Evolutionary conservation across 2,329 filamentous ascomycete species (phyloP).

Genomic region (Dissoconium aciculare): DNA sequence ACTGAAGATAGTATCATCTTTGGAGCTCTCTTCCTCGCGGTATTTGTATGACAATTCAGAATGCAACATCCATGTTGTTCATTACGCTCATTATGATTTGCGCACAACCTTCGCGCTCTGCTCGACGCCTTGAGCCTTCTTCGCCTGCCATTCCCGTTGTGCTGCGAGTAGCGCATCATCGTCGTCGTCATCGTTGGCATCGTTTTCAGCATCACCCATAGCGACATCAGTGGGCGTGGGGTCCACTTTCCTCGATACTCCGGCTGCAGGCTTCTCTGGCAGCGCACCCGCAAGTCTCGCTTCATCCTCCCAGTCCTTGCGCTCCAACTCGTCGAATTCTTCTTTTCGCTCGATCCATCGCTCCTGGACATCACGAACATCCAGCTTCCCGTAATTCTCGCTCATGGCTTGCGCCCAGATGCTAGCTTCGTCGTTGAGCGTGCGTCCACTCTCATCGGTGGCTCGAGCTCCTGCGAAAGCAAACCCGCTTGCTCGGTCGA

Average conservation of each 20-base stretch:
- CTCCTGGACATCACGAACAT: slow-evolving; percentile 83
- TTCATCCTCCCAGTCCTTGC: slow-evolving; percentile 60
- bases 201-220: slow-evolving; percentile 8
- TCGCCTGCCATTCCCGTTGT: slow-evolving; percentile 18
- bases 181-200: slow-evolving; percentile 7
- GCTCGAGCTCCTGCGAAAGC: slow-evolving; percentile 82
- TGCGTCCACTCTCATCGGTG: slow-evolving; percentile 52
- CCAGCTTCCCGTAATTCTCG: slow-evolving; percentile 51
- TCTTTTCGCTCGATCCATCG: slow-evolving; percentile 87
- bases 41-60: too few species aligned
- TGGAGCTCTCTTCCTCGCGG: too few species aligned
- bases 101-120: slow-evolving; percentile 12
- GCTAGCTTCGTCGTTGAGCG: slow-evolving; percentile 32
- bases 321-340: slow-evolving; percentile 69
- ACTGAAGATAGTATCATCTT: too few species aligned
- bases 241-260: slow-evolving; percentile 13
- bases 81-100: slow-evolving; percentile 7
- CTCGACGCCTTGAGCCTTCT: slow-evolving; percentile 10
- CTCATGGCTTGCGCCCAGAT: slow-evolving; percentile 97
- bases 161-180: slow-evolving; percentile 18
- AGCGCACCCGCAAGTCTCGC: slow-evolving; percentile 30
- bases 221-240: slow-evolving; percentile 10
- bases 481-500: slow-evolving; percentile 86
- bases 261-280: slow-evolving; percentile 14
- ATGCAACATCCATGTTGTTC: too few species aligned